Evolutionary conservation across 2,329 filamentous ascomycete species (phyloP), one percentile per base, ranked within the genome.

Genomic region (Fonsecaea multimorphosa): DNA sequence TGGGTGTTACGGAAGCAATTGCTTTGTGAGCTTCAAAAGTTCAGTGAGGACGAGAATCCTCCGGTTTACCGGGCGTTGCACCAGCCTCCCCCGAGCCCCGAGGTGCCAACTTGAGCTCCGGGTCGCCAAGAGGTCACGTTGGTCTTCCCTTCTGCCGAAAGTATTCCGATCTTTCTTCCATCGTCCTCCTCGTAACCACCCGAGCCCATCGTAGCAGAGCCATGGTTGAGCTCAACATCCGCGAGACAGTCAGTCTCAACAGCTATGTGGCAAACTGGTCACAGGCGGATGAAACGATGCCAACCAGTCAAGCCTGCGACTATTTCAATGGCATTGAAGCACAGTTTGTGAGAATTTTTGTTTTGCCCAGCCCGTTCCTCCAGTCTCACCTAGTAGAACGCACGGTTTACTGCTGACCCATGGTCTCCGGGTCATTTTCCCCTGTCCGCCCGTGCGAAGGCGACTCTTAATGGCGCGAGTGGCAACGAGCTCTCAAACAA

Each of bases 1-100:
- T 49, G n/a, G n/a, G n/a, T n/a, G 40, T 46, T 46, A 46, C 40
- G 40, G 19, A 46, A 46, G 40, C 19, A 46, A 46, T 46, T 46
- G 40, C 40, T 49, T 49, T 24, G 44, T 49, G 44, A 49, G 19
- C 44, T 49, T 24, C 19, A 24, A 44, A 44, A 24, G 19, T 49
- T 49, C 19, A 27, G 44, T 3, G 22, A 49, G 44, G 44, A 49
- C 44, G 44, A 49, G 44, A 49, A 49, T 49, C 44, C 44, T 49
- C 44, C 44, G 44, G 44, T 49, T 49, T 49, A 49, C 44, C 44
- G 44, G 38, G 44, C 44, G 44, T 24, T 24, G 22, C 44, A 49
- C 44, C 44, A 49, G 44, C 44, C 44, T 14, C 44, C 32, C n/a
- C n/a, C n/a, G n/a, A n/a, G n/a, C n/a, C n/a, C 44, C 44, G 44